Base-by-base conservation (phyloP, 2,329 filamentous ascomycete species). In the Curvularia verruculosa region DNA sequence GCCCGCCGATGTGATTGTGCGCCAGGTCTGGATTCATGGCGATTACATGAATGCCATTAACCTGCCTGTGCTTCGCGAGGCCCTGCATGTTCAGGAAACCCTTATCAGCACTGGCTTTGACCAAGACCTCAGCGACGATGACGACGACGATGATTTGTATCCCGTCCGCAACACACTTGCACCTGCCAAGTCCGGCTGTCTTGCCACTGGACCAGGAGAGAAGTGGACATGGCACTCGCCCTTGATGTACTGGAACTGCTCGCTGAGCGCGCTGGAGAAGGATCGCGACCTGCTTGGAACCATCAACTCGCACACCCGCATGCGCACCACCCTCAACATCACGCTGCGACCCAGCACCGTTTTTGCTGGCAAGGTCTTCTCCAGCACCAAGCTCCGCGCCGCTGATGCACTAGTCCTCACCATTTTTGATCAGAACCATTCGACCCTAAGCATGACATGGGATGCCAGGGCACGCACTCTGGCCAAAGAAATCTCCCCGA, bases 171-270 rank as follows among this genome's bases (percentile, higher is more conserved):
- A 59, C 50, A 49, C 57, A 44, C 47, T 45, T 18, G 40, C 29
- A 10, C 47, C 54, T 21, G 60, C 78, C 29, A 28, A 34, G 24
- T 10, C 52, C 23, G 63, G 60, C 49, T 75, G 72, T 39, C n/a
- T 64, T 4, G 34, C 54, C 1, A 55, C 68, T 13, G 73, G 86
- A 31, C 85, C 82, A 3, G 83, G 86, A 62, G 78, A 86, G 64
- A 86, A 86, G 3, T 92, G 89, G 89, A 90, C 90, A 65, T 90
- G 90, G 69, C 89, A 93, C 67, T 93, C 90, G n/a, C 90, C 90
- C 1, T 77, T 94, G 52, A 87, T 91, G 74, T 93, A 92, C 74
- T 94, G 90, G 90, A 83, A 86, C 58, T 89, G 87, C 70, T 89
- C 81, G 4, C 61, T 82, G n/a, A 69, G 79, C 5, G 81, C 84